Evolutionary conservation across 495 filamentous ascomycete species (phyloP).

Genomic region (Lophiotrema nucula): DNA sequence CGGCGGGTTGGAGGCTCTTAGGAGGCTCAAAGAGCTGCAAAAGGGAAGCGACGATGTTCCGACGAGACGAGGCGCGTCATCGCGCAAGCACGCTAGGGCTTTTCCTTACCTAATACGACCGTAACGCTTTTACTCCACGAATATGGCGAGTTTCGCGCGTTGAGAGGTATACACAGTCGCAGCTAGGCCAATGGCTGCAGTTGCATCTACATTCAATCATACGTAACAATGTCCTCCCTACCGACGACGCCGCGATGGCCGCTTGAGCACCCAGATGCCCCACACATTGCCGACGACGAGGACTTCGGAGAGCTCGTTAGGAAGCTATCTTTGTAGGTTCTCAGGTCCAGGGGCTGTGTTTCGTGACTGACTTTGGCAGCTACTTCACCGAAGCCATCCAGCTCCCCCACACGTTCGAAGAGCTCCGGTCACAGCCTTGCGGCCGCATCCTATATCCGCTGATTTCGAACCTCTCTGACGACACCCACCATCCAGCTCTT

Average conservation of each 20-base stretch:
- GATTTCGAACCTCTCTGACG: constrained; percentile 61
- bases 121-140: no score
- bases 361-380: constrained; percentile 42
- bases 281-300: constrained; percentile 63
- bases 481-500: constrained; percentile 69
- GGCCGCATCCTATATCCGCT: constrained; percentile 64
- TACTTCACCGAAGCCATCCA: constrained; percentile 66
- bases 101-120: no score
- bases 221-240: constrained; percentile 15
- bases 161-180: no score
- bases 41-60: neutral
- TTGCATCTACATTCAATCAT: neutral
- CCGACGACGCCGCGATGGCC: constrained; percentile 32
- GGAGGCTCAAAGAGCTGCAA: no score
- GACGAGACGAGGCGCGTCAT: neutral
- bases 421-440: constrained; percentile 65
- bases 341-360: neutral
- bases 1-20: no score
- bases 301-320: constrained; percentile 64
- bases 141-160: no score
- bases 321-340: constrained; percentile 62
- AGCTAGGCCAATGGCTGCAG: constrained; percentile 13
- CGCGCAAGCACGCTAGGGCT: no score
- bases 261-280: constrained; percentile 48
- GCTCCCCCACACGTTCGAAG: constrained; percentile 72